Conservation (phyloP, 192 early-diverging fungal species). For the Physocladia obscura region DNA sequence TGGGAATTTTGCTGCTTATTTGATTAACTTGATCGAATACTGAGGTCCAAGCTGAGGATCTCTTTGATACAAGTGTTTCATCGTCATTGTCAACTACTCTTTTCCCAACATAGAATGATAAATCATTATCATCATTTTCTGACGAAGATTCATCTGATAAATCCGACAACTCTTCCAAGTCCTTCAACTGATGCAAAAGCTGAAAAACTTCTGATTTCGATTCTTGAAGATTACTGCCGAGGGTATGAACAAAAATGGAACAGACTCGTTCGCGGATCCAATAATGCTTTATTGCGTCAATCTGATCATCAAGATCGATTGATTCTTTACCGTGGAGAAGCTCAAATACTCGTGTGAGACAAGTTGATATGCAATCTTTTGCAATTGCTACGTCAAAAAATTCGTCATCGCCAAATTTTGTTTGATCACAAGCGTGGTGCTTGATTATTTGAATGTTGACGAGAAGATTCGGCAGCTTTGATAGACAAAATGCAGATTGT, state of each 20-base stretch:
- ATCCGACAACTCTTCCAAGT: no score
- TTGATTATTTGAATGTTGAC: constrained; percentile 1
- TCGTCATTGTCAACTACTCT: no score
- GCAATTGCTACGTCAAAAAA: constrained; percentile 1
- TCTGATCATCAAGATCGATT: neutral
- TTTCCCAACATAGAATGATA: no score
- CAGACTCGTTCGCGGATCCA: constrained; percentile 12
- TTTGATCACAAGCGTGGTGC: constrained; percentile 1
- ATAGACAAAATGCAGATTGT: neutral
- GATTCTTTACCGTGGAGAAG: neutral
- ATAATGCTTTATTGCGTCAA: neutral
- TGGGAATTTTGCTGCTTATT: neutral
- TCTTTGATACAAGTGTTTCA: no score
- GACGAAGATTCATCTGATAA: no score
- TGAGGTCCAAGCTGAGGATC: no score
- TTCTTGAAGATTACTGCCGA: neutral
- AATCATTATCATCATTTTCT: no score
- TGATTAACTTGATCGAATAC: no score
- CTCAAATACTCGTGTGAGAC: neutral
- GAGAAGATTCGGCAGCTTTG: neutral
- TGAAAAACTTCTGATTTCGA: neutral
- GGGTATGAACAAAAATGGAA: neutral
- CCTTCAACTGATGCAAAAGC: neutral
- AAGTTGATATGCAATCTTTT: neutral
- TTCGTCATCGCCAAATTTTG: neutral